phyloP scores from a whole-genome alignment of 768 basidiomycete species.

The Leccinum truebloodii region DNA sequence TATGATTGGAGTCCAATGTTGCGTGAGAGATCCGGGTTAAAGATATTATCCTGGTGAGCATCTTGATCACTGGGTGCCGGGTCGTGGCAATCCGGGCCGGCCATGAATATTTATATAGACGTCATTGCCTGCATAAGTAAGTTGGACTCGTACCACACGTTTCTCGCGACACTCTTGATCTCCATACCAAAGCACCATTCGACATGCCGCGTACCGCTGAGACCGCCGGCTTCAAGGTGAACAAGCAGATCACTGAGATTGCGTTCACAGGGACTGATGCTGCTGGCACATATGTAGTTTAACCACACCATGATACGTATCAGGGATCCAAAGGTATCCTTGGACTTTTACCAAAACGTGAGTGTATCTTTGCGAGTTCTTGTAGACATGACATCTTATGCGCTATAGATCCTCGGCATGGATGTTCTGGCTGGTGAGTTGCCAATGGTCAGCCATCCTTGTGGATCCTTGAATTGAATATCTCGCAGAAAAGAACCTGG shows the following conservation, averaged over 20 bases:
- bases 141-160: conserved; percentile 1
- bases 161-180: conserved; percentile 1
- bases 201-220: conserved; percentile 65
- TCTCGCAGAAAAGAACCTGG: conserved; percentile 50
- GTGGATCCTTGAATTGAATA: not conserved
- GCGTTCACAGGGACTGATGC: not conserved
- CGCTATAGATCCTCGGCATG: conserved; percentile 66
- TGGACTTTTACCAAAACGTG: conserved; percentile 79
- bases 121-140: not conserved
- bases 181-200: conserved; percentile 16
- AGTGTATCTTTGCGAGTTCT: conserved; percentile 17
- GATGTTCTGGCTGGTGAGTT: conserved; percentile 59
- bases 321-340: conserved; percentile 80
- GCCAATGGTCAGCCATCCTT: conserved; percentile 3
- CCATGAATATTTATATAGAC: conserved; percentile 16
- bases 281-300: conserved; percentile 44
- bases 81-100: conserved; percentile 1
- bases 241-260: not conserved
- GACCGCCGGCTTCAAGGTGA: conserved; percentile 64
- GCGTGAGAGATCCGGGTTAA: not conserved
- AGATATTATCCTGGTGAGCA: not conserved
- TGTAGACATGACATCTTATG: not conserved
- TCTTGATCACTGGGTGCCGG: not conserved
- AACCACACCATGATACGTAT: conserved; percentile 90
- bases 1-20: no score